phyloP scores from a whole-genome alignment of 441 rosid genomes.

The Populus hybrid region DNA sequence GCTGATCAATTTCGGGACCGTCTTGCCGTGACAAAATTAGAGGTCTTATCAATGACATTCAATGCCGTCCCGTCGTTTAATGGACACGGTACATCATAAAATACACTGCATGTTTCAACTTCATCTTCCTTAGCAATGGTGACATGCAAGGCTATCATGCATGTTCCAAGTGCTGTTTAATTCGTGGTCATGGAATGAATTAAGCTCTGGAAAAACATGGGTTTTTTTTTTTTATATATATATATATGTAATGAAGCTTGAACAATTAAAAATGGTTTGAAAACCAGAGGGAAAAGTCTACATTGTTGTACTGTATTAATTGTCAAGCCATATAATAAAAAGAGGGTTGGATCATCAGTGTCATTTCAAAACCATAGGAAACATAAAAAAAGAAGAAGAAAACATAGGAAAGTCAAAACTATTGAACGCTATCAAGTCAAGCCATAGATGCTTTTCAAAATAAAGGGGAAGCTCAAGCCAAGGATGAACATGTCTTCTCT shows the following conservation, averaged over 20 bases:
- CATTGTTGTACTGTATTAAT: too few species aligned
- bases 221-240: too few species aligned
- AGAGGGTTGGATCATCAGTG: neutral
- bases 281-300: neutral
- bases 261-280: neutral
- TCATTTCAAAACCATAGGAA: neutral
- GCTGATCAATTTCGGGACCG: neutral
- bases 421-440: too few species aligned
- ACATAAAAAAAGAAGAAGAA: too few species aligned
- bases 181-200: too few species aligned
- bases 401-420: neutral
- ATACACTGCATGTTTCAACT: neutral
- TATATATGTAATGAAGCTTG: neutral
- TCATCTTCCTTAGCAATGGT: neutral
- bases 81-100: neutral
- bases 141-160: neutral
- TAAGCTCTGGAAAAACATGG: too few species aligned
- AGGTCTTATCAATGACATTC: neutral
- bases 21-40: neutral
- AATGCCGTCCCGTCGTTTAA: neutral
- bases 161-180: too few species aligned
- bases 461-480: too few species aligned
- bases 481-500: neutral
- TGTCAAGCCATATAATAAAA: neutral
- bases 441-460: too few species aligned